Conservation (phyloP, 2,329 filamentous ascomycete genomes). For the Cercospora canescens region DNA sequence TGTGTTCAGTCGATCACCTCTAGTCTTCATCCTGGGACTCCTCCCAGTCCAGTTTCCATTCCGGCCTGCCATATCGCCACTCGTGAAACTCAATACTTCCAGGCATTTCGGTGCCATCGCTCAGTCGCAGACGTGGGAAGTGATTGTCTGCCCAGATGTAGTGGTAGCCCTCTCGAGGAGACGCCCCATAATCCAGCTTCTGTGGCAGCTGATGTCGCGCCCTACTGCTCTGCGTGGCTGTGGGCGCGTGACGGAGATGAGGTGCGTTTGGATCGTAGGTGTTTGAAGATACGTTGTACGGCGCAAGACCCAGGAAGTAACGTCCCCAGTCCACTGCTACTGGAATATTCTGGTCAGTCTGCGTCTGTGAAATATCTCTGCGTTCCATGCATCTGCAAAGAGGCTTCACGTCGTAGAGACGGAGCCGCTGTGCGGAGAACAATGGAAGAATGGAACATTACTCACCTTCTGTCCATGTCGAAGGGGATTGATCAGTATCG, state of each 20-base stretch:
- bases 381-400: not conserved
- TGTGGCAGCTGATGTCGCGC: constrained; percentile 22
- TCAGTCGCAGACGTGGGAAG: constrained; percentile 48
- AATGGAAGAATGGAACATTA: not conserved
- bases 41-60: constrained; percentile 31
- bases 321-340: constrained; percentile 27
- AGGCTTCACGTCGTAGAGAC: no score
- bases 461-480: constrained; percentile 16
- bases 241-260: constrained; percentile 9
- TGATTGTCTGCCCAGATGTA: constrained; percentile 44
- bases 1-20: not conserved
- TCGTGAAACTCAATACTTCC: constrained; percentile 42
- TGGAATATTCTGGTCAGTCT: not conserved
- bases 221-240: not conserved
- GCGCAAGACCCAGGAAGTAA: constrained; percentile 34
- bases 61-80: constrained; percentile 36
- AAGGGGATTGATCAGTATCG: not conserved
- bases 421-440: no score
- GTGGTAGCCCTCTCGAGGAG: constrained; percentile 33
- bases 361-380: not conserved
- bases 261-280: constrained; percentile 19
- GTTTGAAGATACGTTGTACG: constrained; percentile 25
- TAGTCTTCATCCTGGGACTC: not conserved
- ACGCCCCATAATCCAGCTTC: constrained; percentile 30
- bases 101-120: constrained; percentile 50